Conservation (phyloP, 2,329 filamentous ascomycete genomes). For the Ceratocystis colombiana region DNA sequence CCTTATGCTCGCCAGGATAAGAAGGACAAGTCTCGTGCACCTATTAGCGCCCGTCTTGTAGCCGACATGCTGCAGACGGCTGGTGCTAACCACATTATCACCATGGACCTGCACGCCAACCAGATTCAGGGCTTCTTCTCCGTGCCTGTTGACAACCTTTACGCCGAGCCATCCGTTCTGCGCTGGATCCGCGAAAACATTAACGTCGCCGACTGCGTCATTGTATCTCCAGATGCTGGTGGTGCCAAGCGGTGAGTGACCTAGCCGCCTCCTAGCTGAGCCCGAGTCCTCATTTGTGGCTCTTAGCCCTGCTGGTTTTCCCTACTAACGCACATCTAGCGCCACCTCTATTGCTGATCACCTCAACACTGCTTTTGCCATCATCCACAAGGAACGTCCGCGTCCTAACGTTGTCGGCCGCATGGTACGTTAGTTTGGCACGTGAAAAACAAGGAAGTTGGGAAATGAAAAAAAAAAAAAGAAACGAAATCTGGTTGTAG, state of each 20-base stretch:
- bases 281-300: too few relatives aligned
- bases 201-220: slow-evolving; percentile 71
- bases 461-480: too few relatives aligned
- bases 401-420: slow-evolving; percentile 76
- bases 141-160: slow-evolving; percentile 64
- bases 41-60: slow-evolving; percentile 90
- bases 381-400: slow-evolving; percentile 94
- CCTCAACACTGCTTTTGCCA: slow-evolving; percentile 78
- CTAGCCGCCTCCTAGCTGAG: too few relatives aligned
- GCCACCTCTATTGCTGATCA: slow-evolving; percentile 89
- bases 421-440: slow-evolving; percentile 46
- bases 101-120: slow-evolving; percentile 88
- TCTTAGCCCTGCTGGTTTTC: not conserved
- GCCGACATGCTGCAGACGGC: slow-evolving; percentile 96
- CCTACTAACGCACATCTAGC: slow-evolving; percentile 24
- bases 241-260: slow-evolving; percentile 62
- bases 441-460: too few relatives aligned
- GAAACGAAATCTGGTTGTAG: not conserved
- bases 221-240: slow-evolving; percentile 89
- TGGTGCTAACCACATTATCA: slow-evolving; percentile 61
- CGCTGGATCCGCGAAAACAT: slow-evolving; percentile 87
- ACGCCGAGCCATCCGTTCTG: slow-evolving; percentile 84
- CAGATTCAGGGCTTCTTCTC: slow-evolving; percentile 98
- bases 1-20: slow-evolving; percentile 96
- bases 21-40: slow-evolving; percentile 88